phyloP scores from a whole-genome alignment of 768 basidiomycete genomes.

The Panaeolus papilionaceus region DNA sequence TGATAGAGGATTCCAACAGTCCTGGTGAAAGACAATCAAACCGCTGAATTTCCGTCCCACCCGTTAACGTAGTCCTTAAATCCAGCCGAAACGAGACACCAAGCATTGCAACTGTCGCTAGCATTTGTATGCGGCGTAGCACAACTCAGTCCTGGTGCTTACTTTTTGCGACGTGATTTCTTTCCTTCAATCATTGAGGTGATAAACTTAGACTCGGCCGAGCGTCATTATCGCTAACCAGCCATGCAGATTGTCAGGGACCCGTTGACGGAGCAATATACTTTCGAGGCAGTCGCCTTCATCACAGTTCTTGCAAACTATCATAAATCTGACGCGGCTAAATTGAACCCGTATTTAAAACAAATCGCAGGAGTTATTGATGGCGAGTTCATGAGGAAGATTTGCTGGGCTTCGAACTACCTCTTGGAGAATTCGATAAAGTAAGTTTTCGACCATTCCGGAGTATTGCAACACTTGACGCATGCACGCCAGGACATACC shows the following conservation, averaged over 20 bases:
- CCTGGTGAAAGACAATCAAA: slow-evolving; percentile 44
- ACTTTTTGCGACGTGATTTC: slow-evolving; percentile 67
- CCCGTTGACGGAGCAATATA: slow-evolving; percentile 58
- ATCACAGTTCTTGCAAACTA: slow-evolving; percentile 72
- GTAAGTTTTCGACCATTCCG: slow-evolving; percentile 38
- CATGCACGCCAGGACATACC: slow-evolving; percentile 53
- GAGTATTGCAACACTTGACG: background rate
- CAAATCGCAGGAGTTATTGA: slow-evolving; percentile 55
- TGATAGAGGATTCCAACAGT: slow-evolving; percentile 49
- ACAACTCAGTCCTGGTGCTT: slow-evolving; percentile 74
- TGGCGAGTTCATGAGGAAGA: slow-evolving; percentile 57
- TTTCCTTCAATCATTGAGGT: slow-evolving; percentile 61
- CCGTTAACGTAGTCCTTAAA: slow-evolving; percentile 17
- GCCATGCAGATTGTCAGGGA: slow-evolving; percentile 57
- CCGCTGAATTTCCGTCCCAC: slow-evolving; percentile 1
- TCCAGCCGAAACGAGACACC: slow-evolving; percentile 56
- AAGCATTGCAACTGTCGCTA: slow-evolving; percentile 61
- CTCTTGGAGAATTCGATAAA: slow-evolving; percentile 56
- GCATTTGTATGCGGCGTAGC: slow-evolving; percentile 63
- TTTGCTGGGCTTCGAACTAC: slow-evolving; percentile 62
- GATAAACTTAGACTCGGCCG: slow-evolving; percentile 25
- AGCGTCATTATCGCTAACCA: background rate
- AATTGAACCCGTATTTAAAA: slow-evolving; percentile 69
- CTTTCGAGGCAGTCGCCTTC: slow-evolving; percentile 65
- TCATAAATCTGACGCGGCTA: slow-evolving; percentile 75